phyloP scores from a whole-genome alignment of 1,284 basidiomycete species.

The Apiotrichum laibachii region DNA sequence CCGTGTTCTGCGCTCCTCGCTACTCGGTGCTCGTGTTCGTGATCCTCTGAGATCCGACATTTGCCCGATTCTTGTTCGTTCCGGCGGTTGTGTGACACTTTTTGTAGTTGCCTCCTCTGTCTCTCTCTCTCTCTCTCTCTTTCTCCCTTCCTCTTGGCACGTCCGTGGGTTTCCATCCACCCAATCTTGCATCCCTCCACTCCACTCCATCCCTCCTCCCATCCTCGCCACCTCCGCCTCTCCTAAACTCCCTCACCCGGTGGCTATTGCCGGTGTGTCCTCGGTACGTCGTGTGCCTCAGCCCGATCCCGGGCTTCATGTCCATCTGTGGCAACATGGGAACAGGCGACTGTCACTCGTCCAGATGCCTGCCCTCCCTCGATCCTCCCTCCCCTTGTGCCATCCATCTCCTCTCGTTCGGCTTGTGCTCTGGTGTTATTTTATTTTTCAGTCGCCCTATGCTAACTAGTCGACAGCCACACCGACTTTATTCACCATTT shows the following conservation, averaged over 20 bases:
- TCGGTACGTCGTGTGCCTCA: neutral
- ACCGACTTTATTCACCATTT: constrained; percentile 31
- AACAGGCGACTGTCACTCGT: neutral
- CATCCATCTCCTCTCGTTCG: neutral
- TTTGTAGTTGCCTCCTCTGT: too few relatives aligned
- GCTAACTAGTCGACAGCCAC: neutral
- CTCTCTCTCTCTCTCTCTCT: too few relatives aligned
- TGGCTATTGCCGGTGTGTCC: neutral
- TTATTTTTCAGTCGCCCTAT: neutral
- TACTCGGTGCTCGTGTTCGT: too few relatives aligned
- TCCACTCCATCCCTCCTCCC: too few relatives aligned
- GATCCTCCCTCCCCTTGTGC: neutral
- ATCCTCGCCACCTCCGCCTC: too few relatives aligned
- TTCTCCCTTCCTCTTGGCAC: too few relatives aligned
- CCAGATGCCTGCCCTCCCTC: neutral
- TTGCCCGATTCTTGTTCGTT: too few relatives aligned
- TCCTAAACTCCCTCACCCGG: neutral
- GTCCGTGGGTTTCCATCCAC: too few relatives aligned
- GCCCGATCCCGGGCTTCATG: neutral
- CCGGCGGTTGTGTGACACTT: too few relatives aligned
- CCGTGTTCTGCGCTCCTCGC: too few relatives aligned
- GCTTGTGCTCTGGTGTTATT: neutral
- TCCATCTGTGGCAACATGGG: neutral
- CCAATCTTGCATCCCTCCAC: too few relatives aligned
- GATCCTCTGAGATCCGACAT: too few relatives aligned